These are phyloP conservation scores for Claviceps maximensis DNA, from an alignment of 2,329 filamentous ascomycete genomes.

Conservation along the genomic window DNA sequence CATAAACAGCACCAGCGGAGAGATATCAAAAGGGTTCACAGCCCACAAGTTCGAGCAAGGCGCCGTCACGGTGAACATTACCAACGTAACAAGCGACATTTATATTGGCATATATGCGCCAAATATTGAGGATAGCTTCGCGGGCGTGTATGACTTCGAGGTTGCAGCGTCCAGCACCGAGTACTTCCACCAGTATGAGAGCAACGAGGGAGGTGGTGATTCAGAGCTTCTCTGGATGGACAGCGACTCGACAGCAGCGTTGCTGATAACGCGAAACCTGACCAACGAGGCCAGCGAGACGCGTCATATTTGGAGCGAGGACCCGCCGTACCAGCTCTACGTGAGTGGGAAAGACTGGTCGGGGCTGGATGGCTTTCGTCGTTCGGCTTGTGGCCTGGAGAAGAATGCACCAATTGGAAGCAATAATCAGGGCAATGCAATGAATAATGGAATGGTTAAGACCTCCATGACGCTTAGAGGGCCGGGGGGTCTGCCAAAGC, in stretches of 20 bases:
- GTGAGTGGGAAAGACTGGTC: constrained; percentile 48
- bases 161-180: constrained; percentile 71
- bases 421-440: constrained; percentile 28
- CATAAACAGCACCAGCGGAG: constrained; percentile 10
- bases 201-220: constrained; percentile 19
- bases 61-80: constrained; percentile 47
- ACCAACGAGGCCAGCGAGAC: constrained; percentile 43
- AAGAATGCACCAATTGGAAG: constrained; percentile 50
- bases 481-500: constrained; percentile 55
- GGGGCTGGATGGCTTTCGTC: constrained; percentile 54
- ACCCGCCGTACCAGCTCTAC: constrained; percentile 64
- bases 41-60: constrained; percentile 46
- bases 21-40: constrained; percentile 18
- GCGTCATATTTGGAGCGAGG: constrained; percentile 37
- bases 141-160: constrained; percentile 63
- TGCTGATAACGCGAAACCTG: constrained; percentile 67
- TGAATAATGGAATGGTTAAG: constrained; percentile 24
- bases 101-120: constrained; percentile 68
- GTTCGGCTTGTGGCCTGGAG: constrained; percentile 71
- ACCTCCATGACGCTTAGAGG: constrained; percentile 59
- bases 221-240: constrained; percentile 69
- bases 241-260: constrained; percentile 63
- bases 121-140: constrained; percentile 43
- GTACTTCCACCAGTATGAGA: constrained; percentile 54
- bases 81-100: constrained; percentile 51